Evolutionary conservation across 2,329 filamentous ascomycete species (phyloP).

Genomic region (Cercospora brassicicola): DNA sequence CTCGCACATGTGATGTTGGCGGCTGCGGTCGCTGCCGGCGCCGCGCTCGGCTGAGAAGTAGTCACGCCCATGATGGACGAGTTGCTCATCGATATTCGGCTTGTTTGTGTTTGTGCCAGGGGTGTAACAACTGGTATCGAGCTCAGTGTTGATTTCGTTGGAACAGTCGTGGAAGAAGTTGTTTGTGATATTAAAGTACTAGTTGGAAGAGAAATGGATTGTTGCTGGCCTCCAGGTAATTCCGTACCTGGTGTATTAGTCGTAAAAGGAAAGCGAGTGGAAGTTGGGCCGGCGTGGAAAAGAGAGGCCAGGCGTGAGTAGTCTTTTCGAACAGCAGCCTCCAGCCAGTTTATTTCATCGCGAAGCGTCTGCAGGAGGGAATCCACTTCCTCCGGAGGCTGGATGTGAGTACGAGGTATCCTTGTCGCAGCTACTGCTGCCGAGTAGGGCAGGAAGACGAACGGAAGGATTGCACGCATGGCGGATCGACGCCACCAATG

Average conservation of each 20-base stretch:
- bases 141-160: background rate
- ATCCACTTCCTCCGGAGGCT: constrained; percentile 15
- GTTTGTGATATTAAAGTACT: constrained; percentile 24
- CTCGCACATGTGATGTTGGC: constrained; percentile 21
- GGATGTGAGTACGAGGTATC: constrained; percentile 23
- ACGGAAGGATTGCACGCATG: constrained; percentile 29
- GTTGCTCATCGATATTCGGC: background rate
- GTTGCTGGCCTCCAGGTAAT: constrained; percentile 1
- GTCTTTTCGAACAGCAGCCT: constrained; percentile 21
- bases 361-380: constrained; percentile 16
- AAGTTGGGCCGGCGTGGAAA: constrained; percentile 17
- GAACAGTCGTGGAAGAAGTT: background rate
- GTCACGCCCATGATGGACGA: constrained; percentile 3
- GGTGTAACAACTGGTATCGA: background rate
- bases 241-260: constrained; percentile 6
- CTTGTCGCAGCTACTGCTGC: constrained; percentile 31
- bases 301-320: constrained; percentile 20
- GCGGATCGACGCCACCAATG: constrained; percentile 14
- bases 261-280: constrained; percentile 17
- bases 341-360: constrained; percentile 25
- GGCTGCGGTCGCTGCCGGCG: background rate
- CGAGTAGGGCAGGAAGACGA: constrained; percentile 26
- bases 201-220: constrained; percentile 5
- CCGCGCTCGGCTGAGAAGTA: background rate
- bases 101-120: background rate